Evolutionary conservation across 1,284 basidiomycete genomes (phyloP).

Genomic region (Puccinia novopanici): DNA sequence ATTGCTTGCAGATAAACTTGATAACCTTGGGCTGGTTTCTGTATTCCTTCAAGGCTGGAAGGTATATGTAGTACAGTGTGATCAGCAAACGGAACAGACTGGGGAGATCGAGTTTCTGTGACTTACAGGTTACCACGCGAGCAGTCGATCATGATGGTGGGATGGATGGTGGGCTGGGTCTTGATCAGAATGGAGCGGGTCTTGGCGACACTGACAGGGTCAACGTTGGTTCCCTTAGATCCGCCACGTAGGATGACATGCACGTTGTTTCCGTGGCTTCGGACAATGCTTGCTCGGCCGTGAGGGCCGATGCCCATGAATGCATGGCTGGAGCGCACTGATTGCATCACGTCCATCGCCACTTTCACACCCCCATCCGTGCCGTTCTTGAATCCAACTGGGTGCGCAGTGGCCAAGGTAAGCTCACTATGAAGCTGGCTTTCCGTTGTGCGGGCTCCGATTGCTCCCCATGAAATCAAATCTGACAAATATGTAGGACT

Average conservation of each 20-base stretch:
- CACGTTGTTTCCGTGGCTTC: conserved; percentile 72
- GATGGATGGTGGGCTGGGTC: conserved; percentile 53
- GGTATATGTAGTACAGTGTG: neutral
- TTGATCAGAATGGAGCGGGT: conserved; percentile 52
- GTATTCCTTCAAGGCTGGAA: conserved; percentile 57
- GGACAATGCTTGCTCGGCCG: conserved; percentile 86
- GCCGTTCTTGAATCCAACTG: conserved; percentile 59
- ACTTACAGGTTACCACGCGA: conserved; percentile 57
- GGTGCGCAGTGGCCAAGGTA: conserved; percentile 58
- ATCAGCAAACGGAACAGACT: no score
- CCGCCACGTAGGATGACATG: conserved; percentile 59
- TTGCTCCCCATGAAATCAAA: conserved; percentile 92
- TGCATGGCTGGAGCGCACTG: conserved; percentile 57
- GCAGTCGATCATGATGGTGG: conserved; percentile 59
- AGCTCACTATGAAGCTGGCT: conserved; percentile 62
- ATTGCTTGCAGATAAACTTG: conserved; percentile 74
- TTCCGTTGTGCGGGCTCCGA: conserved; percentile 87
- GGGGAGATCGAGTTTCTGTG: neutral
- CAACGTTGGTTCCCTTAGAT: conserved; percentile 54
- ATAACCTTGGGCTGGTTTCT: conserved; percentile 64
- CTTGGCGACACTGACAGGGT: conserved; percentile 21
- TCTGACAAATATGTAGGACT: conserved; percentile 65
- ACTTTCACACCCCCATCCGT: conserved; percentile 59
- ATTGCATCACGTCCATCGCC: conserved; percentile 59
- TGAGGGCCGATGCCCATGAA: conserved; percentile 59